A percentile compares a stretch with the other conserved stretches of the same genome.
These are phyloP conservation scores for Sugiyamaella lignohabitans DNA, from an alignment of 805 yeast species.

Conservation along the genomic window DNA sequence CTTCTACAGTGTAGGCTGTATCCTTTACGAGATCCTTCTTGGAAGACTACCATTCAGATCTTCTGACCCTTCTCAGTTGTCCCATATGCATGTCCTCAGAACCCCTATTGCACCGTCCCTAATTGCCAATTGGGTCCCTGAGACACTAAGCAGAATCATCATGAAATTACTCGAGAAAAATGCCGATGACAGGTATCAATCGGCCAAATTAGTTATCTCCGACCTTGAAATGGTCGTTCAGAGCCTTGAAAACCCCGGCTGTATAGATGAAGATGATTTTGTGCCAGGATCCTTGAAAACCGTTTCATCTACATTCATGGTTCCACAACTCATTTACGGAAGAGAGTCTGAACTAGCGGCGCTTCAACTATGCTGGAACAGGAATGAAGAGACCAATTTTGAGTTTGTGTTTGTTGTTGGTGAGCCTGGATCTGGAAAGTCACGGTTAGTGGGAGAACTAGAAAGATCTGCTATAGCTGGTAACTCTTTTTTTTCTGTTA, in stretches of 20 bases:
- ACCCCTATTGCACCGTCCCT: conserved; percentile 38
- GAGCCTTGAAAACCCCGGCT: conserved; percentile 13
- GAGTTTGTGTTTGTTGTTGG: conserved; percentile 36
- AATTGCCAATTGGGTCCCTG: conserved; percentile 24
- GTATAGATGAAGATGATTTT: conserved; percentile 14
- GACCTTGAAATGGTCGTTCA: conserved; percentile 31
- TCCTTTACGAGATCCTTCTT: conserved; percentile 42
- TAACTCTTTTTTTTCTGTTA: conserved; percentile 28
- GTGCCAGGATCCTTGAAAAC: conserved; percentile 12
- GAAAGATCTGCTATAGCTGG: conserved; percentile 32
- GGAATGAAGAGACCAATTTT: conserved; percentile 17
- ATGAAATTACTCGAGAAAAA: conserved; percentile 39
- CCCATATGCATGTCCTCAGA: conserved; percentile 37
- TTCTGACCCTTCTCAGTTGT: conserved; percentile 35
- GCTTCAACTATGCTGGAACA: conserved; percentile 23
- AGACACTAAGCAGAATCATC: conserved; percentile 34
- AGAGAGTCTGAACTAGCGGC: conserved; percentile 24
- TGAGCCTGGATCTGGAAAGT: conserved; percentile 42
- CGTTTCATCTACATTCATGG: conserved; percentile 16
- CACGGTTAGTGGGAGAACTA: conserved; percentile 37
- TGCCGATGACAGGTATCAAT: conserved; percentile 36
- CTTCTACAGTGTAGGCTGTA: conserved; percentile 45
- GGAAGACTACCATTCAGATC: conserved; percentile 42
- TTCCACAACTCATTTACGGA: conserved; percentile 30
- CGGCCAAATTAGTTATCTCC: conserved; percentile 32